Base-by-base conservation (phyloP, 148 eudicot genomes). In the Silene latifolia region DNA sequence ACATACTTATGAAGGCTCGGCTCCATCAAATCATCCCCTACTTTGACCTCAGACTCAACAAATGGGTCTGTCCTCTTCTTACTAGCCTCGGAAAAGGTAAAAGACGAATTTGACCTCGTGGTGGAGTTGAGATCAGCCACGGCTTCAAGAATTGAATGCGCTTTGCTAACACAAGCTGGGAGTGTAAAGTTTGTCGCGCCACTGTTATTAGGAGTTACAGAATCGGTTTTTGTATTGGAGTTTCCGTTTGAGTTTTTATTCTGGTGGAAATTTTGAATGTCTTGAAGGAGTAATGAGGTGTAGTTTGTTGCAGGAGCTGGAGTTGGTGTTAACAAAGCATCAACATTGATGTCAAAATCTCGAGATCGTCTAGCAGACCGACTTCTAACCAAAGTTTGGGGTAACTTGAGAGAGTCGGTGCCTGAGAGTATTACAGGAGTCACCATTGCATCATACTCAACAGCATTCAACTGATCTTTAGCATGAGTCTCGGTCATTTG, bases 41-140 rank as follows among this genome's bases (percentile, higher is more conserved):
- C 88, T 68, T 79, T 82, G 19, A 86, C 85, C 76, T 91, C 91
- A 57, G 98, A 92, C 71, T 91, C 96, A 72, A 81, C 77, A 67
- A 87, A 76, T 13, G 91, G 89, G 32, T 85, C 88, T 35, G 62
- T 66, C 72, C 77, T 76, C 72, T 78, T 89, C 81, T 76, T 83
- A 61, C 67, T 79, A 47, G 21, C 63, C 61, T 76, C 73, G 56
- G 56, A 51, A 18, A 51, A 51, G 5, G 56, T 12, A 18, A 15
- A 77, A 25, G 79, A 58, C 32, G 67, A 72, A 54, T 71, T 75
- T 0, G 74, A 11, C 19, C 59, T 27, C 23, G 90, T 83, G 32
- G 83, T 79, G 70, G 98, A 94, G 79, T 92, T 95, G 35, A 95
- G 96, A 71, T 95, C 99, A 0, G 99, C 99, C 27, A 95, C 97